phyloP scores from a whole-genome alignment of 805 yeast genomes.

The Pichia occidentalis region DNA sequence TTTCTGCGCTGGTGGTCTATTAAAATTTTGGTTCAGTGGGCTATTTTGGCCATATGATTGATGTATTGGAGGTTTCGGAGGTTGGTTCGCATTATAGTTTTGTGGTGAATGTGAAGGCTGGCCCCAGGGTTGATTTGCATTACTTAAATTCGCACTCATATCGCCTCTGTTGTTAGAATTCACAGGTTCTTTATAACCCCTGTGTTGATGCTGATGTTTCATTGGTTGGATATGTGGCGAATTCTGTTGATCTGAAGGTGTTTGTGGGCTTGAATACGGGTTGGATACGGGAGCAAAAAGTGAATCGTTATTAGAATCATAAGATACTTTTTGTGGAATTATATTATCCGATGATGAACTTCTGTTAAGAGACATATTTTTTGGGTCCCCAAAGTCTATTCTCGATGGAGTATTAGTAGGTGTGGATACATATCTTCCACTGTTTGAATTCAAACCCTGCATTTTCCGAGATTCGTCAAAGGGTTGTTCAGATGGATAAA shows the following conservation, averaged over 20 bases:
- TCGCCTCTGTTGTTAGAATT: neutral
- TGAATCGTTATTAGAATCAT: slow-evolving; percentile 11
- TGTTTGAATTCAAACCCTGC: neutral
- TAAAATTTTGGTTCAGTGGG: slow-evolving; percentile 9
- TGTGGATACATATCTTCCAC: slow-evolving; percentile 2
- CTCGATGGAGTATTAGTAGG: neutral
- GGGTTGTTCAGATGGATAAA: too few species aligned
- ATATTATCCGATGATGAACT: slow-evolving; percentile 26
- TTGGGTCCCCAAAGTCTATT: too few species aligned
- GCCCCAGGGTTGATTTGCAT: neutral
- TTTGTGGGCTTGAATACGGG: slow-evolving; percentile 10
- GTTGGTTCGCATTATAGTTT: neutral
- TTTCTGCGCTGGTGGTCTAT: slow-evolving; percentile 7
- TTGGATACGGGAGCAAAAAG: slow-evolving; percentile 13
- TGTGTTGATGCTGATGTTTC: neutral
- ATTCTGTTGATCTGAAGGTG: slow-evolving; percentile 7
- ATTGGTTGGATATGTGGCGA: slow-evolving; percentile 1
- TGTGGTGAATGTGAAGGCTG: neutral
- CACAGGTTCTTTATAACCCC: neutral
- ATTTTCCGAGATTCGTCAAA: neutral
- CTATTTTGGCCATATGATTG: slow-evolving; percentile 3
- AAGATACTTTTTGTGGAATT: slow-evolving; percentile 18
- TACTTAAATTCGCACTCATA: slow-evolving; percentile 1
- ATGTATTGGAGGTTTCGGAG: slow-evolving; percentile 6
- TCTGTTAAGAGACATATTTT: neutral